phyloP scores from a whole-genome alignment of 2,329 filamentous ascomycete genomes.

The Alternaria panax region DNA sequence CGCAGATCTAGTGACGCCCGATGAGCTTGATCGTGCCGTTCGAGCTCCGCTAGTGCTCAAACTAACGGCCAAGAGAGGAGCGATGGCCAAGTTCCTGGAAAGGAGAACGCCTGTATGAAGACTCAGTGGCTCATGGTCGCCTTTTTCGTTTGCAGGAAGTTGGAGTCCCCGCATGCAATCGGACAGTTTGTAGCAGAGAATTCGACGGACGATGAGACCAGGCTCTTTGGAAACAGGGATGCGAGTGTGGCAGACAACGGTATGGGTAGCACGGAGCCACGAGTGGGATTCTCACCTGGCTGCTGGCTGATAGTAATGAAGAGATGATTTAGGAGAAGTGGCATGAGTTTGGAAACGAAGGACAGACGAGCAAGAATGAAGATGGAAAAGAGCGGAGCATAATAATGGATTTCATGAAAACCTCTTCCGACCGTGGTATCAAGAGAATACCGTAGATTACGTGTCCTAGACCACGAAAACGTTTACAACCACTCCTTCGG shows the following conservation, averaged over 20 bases:
- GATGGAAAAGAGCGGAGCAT: background rate
- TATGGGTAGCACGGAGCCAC: background rate
- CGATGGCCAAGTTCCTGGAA: background rate
- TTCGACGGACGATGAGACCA: background rate
- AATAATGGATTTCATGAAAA: background rate
- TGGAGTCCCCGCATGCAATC: background rate
- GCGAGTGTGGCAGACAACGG: background rate
- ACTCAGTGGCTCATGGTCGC: background rate
- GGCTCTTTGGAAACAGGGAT: background rate
- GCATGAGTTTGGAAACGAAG: background rate
- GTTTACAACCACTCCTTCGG: conserved; percentile 46
- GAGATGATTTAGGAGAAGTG: background rate
- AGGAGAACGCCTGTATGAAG: background rate
- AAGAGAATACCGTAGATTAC: background rate
- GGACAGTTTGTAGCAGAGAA: background rate
- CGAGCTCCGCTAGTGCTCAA: conserved; percentile 5
- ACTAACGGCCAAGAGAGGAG: background rate
- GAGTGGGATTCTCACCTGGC: background rate
- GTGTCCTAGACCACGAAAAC: background rate
- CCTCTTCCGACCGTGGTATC: background rate
- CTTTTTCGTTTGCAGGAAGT: background rate
- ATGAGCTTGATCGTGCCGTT: background rate
- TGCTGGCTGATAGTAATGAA: background rate
- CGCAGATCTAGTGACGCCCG: conserved; percentile 14
- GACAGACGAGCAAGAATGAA: background rate